Evolutionary conservation across 2,329 filamentous ascomycete genomes (phyloP).

Genomic region (Raffaelea arxii): DNA sequence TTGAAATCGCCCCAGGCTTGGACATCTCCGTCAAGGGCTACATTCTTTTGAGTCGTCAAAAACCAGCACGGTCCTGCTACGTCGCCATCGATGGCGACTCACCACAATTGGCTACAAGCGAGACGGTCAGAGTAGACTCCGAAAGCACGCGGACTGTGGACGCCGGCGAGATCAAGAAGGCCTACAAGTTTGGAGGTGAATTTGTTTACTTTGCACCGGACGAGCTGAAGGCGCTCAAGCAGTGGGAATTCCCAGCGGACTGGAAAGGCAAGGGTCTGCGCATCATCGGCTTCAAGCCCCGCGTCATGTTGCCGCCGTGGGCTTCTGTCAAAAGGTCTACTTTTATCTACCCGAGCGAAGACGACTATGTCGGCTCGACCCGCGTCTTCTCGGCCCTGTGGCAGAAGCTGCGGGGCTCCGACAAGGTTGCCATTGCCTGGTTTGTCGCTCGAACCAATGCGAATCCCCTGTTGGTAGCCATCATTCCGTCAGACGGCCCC

Average conservation of each 20-base stretch:
- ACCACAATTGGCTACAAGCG: conserved; percentile 66
- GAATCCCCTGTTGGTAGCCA: conserved; percentile 67
- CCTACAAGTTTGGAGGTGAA: conserved; percentile 92
- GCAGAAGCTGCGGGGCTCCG: conserved; percentile 68
- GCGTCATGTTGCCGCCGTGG: conserved; percentile 67
- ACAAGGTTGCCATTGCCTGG: conserved; percentile 84
- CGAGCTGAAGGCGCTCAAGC: conserved; percentile 66
- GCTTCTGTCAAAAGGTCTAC: conserved; percentile 76
- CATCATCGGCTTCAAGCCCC: conserved; percentile 88
- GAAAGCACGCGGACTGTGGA: conserved; percentile 70
- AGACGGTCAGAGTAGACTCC: conserved; percentile 66
- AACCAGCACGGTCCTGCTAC: conserved; percentile 72
- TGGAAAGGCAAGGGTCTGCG: conserved; percentile 78
- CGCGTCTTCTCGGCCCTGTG: conserved; percentile 87
- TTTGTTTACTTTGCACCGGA: conserved; percentile 79
- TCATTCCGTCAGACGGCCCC: conserved; percentile 65
- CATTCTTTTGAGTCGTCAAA: conserved; percentile 76
- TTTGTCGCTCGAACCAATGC: conserved; percentile 76
- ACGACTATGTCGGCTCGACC: conserved; percentile 81
- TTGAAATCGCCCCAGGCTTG: conserved; percentile 78
- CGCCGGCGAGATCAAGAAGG: conserved; percentile 75
- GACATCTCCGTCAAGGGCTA: conserved; percentile 90
- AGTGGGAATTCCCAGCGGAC: conserved; percentile 23
- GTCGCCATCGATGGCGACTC: conserved; percentile 83
- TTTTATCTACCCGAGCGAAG: conserved; percentile 91